Base-by-base conservation (phyloP, 2,329 filamentous ascomycete genomes). In the Tolypocladium pustulatum region DNA sequence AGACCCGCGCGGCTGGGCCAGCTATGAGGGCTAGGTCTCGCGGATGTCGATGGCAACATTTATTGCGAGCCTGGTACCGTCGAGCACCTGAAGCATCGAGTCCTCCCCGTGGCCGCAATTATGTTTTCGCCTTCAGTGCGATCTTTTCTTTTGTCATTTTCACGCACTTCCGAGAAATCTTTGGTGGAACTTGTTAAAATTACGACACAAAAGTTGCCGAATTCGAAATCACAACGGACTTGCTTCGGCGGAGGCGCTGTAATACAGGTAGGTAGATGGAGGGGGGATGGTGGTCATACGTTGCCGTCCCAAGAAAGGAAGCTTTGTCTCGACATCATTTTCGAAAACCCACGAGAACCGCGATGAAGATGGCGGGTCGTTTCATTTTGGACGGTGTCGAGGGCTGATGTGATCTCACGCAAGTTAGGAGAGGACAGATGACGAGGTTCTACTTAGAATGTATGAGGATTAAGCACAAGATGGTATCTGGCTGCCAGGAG, bases 171-270 rank as follows among this genome's bases (percentile, higher is more conserved):
- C 32, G 34, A 25, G 40, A 13, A 49, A 20, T 37, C 52, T 32
- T 15, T 43, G 32, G 22, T 20, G 41, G 32, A 58, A 38, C 10
- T 15, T n/a, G 22, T 53, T 43, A 36, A 37, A 20, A 52, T 13
- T 22, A 36, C 40, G 25, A 10, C 34, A 17, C 6, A 15, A 41
- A 8, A 25, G 22, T n/a, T 40, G 22, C 36, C 53, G 34, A 51
- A 27, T 32, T 22, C 54, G 61, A 61, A 63, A 59, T 64, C 59
- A 59, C 58, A 60, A 56, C 63, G 60, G 58, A 61, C 49, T 30
- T 34, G 57, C 59, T 65, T 61, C 25, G 59, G 46, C 46, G 8
- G n/a, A 53, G 49, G 27, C 30, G 30, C 58, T 54, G 62, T 65
- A 65, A 64, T 64, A 58, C 60, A 61, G 58, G 58, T 55, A 57